Evolutionary conservation across 495 filamentous ascomycete species (phyloP).

Genomic region (Lasiosphaeriaceae sp.): DNA sequence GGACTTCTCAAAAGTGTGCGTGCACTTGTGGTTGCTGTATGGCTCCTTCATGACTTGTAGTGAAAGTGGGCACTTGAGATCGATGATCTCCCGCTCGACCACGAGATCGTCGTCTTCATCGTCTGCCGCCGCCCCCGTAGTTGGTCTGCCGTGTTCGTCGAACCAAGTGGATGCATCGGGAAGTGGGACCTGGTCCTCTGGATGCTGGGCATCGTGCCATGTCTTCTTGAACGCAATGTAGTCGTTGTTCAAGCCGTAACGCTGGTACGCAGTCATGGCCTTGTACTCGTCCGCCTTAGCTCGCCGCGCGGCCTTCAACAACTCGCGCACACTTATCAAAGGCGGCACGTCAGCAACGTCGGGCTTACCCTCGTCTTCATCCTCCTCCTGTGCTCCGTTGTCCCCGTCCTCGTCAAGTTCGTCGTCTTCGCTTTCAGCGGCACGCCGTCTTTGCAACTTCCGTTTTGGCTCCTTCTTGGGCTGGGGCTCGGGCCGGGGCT

Average conservation of each 20-base stretch:
- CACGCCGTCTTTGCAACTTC: conserved; percentile 14
- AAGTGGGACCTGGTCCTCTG: conserved; percentile 58
- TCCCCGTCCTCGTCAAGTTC: conserved; percentile 43
- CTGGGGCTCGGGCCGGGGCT: conserved; percentile 28
- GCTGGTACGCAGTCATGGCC: conserved; percentile 35
- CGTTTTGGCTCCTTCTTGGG: conserved; percentile 12
- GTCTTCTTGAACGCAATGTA: conserved; percentile 75
- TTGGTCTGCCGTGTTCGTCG: conserved; percentile 44
- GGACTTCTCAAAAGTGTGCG: conserved; percentile 74
- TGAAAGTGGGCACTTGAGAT: conserved; percentile 78
- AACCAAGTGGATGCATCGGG: conserved; percentile 75
- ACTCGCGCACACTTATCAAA: conserved; percentile 23
- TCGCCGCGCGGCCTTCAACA: conserved; percentile 35
- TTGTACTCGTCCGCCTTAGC: conserved; percentile 36
- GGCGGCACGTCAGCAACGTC: conserved; percentile 19
- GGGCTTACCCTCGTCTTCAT: conserved; percentile 19
- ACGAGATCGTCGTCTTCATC: conserved; percentile 71
- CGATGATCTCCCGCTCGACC: conserved; percentile 63
- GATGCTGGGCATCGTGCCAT: conserved; percentile 72
- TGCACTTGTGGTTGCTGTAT: conserved; percentile 70
- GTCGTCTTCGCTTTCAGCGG: conserved; percentile 19
- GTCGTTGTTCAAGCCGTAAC: conserved; percentile 73
- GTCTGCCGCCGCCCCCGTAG: conserved; percentile 25
- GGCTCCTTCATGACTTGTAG: conserved; percentile 69
- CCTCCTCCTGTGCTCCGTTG: conserved; percentile 30